Evolutionary conservation across 768 basidiomycete genomes (phyloP).

Genomic region (Dentipellis fragilis): DNA sequence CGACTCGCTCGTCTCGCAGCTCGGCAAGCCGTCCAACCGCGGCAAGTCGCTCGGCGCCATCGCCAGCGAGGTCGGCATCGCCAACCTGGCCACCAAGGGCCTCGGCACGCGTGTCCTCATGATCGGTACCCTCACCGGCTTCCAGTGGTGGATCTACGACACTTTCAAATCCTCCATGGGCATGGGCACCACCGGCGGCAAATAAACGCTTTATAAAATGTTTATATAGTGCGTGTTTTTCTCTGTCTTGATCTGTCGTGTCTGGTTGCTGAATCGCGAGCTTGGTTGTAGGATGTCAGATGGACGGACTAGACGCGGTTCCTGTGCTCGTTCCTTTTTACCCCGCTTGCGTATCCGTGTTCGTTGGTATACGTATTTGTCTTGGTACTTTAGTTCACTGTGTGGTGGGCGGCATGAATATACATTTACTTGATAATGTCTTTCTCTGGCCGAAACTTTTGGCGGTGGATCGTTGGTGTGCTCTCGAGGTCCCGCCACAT

Average conservation of each 20-base stretch:
- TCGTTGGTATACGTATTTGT: too few relatives aligned
- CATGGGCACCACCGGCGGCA: conserved; percentile 82
- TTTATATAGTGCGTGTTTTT: background rate
- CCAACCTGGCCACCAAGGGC: conserved; percentile 69
- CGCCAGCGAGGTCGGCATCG: conserved; percentile 58
- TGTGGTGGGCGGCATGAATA: too few relatives aligned
- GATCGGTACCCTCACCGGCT: conserved; percentile 46
- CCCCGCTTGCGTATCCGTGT: too few relatives aligned
- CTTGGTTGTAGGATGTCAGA: background rate
- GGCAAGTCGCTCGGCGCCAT: conserved; percentile 70
- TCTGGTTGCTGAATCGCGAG: background rate
- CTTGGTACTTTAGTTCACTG: too few relatives aligned
- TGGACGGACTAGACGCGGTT: background rate
- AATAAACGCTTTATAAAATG: conserved; percentile 34
- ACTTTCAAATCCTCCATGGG: conserved; percentile 78
- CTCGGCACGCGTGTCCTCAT: conserved; percentile 80
- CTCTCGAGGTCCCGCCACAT: too few relatives aligned
- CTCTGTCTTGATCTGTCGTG: background rate
- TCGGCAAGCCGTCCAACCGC: conserved; percentile 83
- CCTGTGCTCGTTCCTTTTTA: too few relatives aligned
- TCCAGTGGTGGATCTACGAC: conserved; percentile 95
- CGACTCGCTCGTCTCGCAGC: conserved; percentile 86
- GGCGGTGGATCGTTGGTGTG: too few relatives aligned
- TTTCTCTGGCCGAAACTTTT: too few relatives aligned
- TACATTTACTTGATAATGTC: too few relatives aligned